Base-by-base conservation (phyloP, 148 eudicot species). In the Chenopodium suecicum region DNA sequence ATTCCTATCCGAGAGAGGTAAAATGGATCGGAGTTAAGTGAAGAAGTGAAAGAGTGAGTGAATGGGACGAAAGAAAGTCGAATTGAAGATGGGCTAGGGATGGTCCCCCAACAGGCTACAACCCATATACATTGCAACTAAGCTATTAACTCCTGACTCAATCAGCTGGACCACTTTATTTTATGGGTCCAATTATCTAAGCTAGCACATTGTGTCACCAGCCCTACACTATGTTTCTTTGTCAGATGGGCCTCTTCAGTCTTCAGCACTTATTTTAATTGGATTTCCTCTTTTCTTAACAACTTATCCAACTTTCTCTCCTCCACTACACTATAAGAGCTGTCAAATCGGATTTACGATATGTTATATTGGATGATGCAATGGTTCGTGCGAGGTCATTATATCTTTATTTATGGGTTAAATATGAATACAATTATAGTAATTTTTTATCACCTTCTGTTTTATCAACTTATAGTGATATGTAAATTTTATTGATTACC, bases 31-130 rank as follows among this genome's bases (percentile, higher is more conserved):
- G 1, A 5, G 5, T 14, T 4, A 54, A 56, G 17, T 56, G 62
- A 56, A 56, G 17, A 56, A 56, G 7, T 17, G 62, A 56, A 4
- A 56, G 17, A 56, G 14, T 14, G 14, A 9, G 4, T 14, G 70
- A 66, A 66, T 25, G 7, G 25, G 70, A 67, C 70, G 25, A 27
- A 27, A 4, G 34, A 27, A 67, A 67, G 25, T 67, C 41, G 32
- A 31, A 31, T 20, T 19, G 17, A 25, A 4, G 75, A 50, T 77
- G 84, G 20, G 22, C 62, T 56, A 1, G 22, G 80, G 84, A 75
- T 82, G 84, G 84, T 82, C 84, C 80, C 79, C 74, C 16, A 52
- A 34, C 79, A 41, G 52, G 80, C 84, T n/a, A 66, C 79, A 27
- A 37, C 84, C 84, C 84, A 62, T 62, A 62, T 62, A 62, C 66